Evolutionary conservation across 2,329 filamentous ascomycete genomes (phyloP), one percentile per base, ranked within the genome.

Genomic region (Sporothrix sp.): DNA sequence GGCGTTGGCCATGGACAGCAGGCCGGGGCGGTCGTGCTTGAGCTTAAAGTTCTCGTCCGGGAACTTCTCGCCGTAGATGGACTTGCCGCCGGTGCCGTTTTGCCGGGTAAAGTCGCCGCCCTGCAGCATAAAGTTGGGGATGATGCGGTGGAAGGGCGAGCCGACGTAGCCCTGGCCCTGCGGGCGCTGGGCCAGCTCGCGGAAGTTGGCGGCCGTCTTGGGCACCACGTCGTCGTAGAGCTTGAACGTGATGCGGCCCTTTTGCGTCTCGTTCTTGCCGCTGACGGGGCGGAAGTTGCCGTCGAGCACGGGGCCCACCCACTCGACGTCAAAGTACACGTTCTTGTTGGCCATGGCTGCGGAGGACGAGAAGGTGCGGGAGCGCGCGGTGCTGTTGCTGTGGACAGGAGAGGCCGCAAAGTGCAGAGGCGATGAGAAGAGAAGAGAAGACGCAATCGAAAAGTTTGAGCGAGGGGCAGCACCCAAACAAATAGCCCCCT

Each of bases 11-110:
- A 95, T 95, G 71, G 89, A 95, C 60, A 95, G 79, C 61, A 90
- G 78, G 74, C 84, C 86, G 57, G 84, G 83, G 62, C 75, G 72
- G 68, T 69, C 70, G 81, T 95, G 89, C 75, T 80, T 82, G 60
- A 76, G 66, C 56, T 71, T 65, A 78, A 95, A 94, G 84, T 94
- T 95, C 84, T 95, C 88, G 67, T 95, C 88, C 63, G 82, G 72
- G 67, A 95, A 95, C 79, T 91, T 93, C 72, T 94, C 87, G 63
- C 88, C 88, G 71, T 94, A 95, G 79, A 95, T 95, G 68, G 87
- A 94, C 74, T 85, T 86, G 71, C 88, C 87, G 73, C 87, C 88
- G 53, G 88, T 91, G 66, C 87, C 87, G 72, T 94, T 93, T 66
- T 82, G 81, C 66, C 85, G 85, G 71, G 88, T 94, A 76, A 94